Base-by-base conservation (phyloP, 306 rosid genomes). In the Cicer bijugum region DNA sequence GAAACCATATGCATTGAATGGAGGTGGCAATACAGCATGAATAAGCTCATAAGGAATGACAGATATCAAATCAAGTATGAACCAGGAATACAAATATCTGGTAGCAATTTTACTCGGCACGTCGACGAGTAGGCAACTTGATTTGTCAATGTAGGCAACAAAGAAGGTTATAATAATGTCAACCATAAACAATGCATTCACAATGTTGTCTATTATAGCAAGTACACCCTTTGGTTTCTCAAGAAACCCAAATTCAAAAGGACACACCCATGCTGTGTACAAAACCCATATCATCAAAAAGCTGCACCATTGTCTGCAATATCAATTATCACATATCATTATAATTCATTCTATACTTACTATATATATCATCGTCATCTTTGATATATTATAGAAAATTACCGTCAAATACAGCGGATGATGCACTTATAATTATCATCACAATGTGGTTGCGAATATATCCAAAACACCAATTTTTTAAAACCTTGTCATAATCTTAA, bases 191-290 rank as follows among this genome's bases (percentile, higher is more conserved):
- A 92, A 9, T 1, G 19, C 85, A 7, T 92, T 92, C 6, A 92
- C 96, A 45, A 90, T 60, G 11, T 87, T 92, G 67, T 92, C 98
- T 0, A 17, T 7, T 5, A 79, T 35, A 12, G 84, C 77, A 0
- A 90, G 71, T 17, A 37, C 2, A 16, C 86, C 90, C 4, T 6
- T 69, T 5, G 90, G 70, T 10, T 43, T 46, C 7, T 59, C 69
- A 1, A 90, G 76, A 77, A 90, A 90, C 48, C 93, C 98, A 58
- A 92, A 87, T 74, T 92, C 97, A 82, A 89, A 92, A 0, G 96
- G 98, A 6, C 88, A 89, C 0, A 82, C 88, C 90, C 95, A 87
- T 3, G 95, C 92, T 0, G 98, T 90, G 83, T 92, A 92, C 67
- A 85, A 70, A 17, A 92, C 96, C 9, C 88, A 75, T 35, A 80